Evolutionary conservation across 129 eudicot genomes (phyloP).

Genomic region (Deinandra increscens): DNA sequence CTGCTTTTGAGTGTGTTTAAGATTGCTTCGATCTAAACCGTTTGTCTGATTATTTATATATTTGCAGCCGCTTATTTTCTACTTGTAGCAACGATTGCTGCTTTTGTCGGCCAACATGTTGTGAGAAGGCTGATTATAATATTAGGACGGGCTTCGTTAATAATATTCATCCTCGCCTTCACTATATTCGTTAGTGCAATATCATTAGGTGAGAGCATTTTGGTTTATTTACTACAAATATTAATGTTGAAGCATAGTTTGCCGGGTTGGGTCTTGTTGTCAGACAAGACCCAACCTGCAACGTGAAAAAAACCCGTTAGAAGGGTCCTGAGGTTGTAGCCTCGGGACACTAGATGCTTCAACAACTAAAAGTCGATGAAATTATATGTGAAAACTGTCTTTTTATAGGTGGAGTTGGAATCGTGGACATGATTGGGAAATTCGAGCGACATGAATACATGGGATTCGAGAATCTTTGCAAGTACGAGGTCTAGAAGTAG

Average conservation of each 20-base stretch:
- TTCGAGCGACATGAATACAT: conserved; percentile 68
- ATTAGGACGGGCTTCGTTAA: conserved; percentile 85
- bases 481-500: conserved; percentile 42
- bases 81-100: conserved; percentile 79
- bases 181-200: conserved; percentile 87
- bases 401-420: conserved; percentile 88
- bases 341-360: not conserved
- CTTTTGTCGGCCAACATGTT: conserved; percentile 85
- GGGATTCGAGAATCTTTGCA: conserved; percentile 96
- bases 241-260: not conserved
- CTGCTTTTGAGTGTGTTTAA: not conserved
- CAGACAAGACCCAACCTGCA: not conserved
- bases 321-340: not conserved
- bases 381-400: not conserved
- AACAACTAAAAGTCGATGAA: too few relatives aligned
- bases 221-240: not conserved
- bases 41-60: conserved; percentile 1
- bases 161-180: conserved; percentile 84
- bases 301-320: too few relatives aligned
- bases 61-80: conserved; percentile 75
- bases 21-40: not conserved
- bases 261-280: not conserved
- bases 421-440: conserved; percentile 80
- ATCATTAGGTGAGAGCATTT: conserved; percentile 73
- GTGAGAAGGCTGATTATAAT: conserved; percentile 70